Conservation (phyloP, 768 basidiomycete genomes). For the Russula emetica region DNA sequence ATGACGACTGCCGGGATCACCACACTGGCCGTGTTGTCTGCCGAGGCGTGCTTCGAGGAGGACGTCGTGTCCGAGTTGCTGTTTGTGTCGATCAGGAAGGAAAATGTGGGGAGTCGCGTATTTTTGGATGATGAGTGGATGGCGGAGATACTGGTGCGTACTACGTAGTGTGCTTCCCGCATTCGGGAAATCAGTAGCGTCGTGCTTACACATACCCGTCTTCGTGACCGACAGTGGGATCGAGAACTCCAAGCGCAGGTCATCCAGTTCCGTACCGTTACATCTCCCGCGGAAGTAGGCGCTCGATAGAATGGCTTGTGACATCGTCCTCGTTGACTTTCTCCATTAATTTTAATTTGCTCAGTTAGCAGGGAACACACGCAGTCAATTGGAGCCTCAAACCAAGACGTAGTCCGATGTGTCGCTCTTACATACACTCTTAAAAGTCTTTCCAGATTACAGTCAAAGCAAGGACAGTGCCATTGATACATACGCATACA, state of each 20-base stretch:
- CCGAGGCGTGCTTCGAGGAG: conserved; percentile 18
- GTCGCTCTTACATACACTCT: no score
- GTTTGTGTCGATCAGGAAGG: conserved; percentile 18
- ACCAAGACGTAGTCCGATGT: no score
- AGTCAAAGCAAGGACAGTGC: no score
- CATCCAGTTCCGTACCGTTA: conserved; percentile 11
- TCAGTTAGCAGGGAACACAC: no score
- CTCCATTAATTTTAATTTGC: no score
- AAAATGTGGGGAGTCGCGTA: conserved; percentile 13
- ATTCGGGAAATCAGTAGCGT: not conserved
- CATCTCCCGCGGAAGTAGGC: not conserved
- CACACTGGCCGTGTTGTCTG: conserved; percentile 2
- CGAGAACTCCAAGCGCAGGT: not conserved
- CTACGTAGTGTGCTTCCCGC: not conserved
- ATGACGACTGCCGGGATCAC: not conserved
- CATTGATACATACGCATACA: no score
- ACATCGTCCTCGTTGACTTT: no score
- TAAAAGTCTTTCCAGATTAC: no score
- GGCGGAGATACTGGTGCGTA: conserved; percentile 20
- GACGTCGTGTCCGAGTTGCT: conserved; percentile 19
- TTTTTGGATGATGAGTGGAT: conserved; percentile 22
- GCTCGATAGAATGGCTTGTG: no score
- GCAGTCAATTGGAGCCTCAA: no score
- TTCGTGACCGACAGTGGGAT: not conserved
- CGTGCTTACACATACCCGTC: not conserved